Evolutionary conservation across 2,329 filamentous ascomycete species (phyloP).

Genomic region (Shiraia bambusicola): DNA sequence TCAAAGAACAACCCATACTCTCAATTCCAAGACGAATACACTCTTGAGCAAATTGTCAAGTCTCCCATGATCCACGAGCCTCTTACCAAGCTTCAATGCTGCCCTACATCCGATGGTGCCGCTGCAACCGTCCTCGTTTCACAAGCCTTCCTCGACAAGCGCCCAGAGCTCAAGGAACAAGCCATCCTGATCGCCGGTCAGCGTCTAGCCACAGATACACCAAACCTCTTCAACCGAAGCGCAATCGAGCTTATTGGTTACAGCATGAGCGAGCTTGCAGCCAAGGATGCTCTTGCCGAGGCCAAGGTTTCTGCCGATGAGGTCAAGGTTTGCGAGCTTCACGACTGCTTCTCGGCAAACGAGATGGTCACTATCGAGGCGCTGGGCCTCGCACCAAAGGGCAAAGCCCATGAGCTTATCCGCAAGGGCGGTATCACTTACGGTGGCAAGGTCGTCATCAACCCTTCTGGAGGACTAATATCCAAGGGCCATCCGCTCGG

Average conservation of each 20-base stretch:
- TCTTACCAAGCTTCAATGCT: slow-evolving; percentile 97
- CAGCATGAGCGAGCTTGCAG: slow-evolving; percentile 77
- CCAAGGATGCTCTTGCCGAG: slow-evolving; percentile 69
- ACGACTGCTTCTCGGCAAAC: slow-evolving; percentile 96
- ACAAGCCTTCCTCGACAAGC: slow-evolving; percentile 80
- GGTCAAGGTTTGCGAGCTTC: slow-evolving; percentile 83
- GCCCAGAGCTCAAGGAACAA: slow-evolving; percentile 77
- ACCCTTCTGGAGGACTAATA: slow-evolving; percentile 91
- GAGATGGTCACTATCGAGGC: slow-evolving; percentile 90
- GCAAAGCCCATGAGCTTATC: slow-evolving; percentile 91
- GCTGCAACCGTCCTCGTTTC: slow-evolving; percentile 88
- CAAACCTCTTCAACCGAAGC: slow-evolving; percentile 73
- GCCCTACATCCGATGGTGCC: slow-evolving; percentile 89
- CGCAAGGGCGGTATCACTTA: slow-evolving; percentile 88
- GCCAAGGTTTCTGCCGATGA: slow-evolving; percentile 67
- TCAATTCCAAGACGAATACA: slow-evolving; percentile 94
- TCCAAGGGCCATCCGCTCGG: slow-evolving; percentile 95
- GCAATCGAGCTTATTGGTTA: slow-evolving; percentile 88
- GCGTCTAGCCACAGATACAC: slow-evolving; percentile 79
- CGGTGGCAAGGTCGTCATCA: slow-evolving; percentile 78
- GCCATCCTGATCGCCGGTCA: slow-evolving; percentile 91
- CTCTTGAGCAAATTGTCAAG: slow-evolving; percentile 75
- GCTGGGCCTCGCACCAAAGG: slow-evolving; percentile 71
- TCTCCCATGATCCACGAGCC: slow-evolving; percentile 79
- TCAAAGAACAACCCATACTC: slow-evolving; percentile 92